Percentiles rank a stretch among this genome's conserved stretches.
These are phyloP conservation scores for Nicotiana noctiflora DNA, from an alignment of 257 asterid species.

Conservation along the genomic window DNA sequence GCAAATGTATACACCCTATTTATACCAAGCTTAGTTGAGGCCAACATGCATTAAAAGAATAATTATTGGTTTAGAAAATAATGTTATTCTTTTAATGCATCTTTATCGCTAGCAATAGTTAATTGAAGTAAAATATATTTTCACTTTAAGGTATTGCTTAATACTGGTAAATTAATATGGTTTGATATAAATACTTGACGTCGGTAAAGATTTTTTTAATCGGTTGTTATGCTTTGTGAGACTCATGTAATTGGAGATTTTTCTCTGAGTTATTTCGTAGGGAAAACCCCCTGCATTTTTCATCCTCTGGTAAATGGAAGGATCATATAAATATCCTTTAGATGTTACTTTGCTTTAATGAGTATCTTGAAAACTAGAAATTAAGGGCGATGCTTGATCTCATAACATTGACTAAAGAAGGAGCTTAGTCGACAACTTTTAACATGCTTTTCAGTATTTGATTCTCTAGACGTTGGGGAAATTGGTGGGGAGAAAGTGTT, in stretches of 20 bases:
- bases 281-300: neutral
- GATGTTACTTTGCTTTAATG: neutral
- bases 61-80: no score
- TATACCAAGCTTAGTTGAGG: no score
- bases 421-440: neutral
- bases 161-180: no score
- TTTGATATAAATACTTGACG: neutral
- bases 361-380: neutral
- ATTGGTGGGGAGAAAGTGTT: slow-evolving; percentile 27
- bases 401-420: neutral
- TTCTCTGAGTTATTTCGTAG: neutral
- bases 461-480: slow-evolving; percentile 8
- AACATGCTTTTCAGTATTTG: neutral
- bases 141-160: neutral
- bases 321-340: neutral
- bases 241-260: neutral
- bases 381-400: neutral
- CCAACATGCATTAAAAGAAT: no score
- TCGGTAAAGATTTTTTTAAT: neutral
- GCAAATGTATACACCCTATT: no score
- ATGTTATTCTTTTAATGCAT: no score
- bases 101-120: no score
- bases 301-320: neutral
- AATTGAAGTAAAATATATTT: neutral
- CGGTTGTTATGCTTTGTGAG: neutral